Base-by-base conservation (phyloP, 805 yeast species). In the Candida yuanshanica region DNA sequence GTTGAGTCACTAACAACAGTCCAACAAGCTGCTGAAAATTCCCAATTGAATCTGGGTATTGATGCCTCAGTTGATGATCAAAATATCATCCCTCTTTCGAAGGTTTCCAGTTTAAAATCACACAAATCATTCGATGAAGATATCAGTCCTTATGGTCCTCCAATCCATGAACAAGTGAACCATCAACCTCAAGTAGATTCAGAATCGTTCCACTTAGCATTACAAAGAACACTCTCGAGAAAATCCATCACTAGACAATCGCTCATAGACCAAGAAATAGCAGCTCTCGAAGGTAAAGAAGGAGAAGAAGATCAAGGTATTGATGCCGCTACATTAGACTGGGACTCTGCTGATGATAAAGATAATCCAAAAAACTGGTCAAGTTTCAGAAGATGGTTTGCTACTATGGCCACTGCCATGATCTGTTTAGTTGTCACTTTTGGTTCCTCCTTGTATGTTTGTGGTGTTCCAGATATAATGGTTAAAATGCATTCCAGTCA, bases 281-380 rank as follows among this genome's bases (percentile, higher is more conserved):
- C 35, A 9, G 24, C 38, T 10, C 16, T 37, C n/a, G 27, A 24
- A 22, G 16, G 26, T 36, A 10, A 22, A 7, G 38, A 20, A 7
- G 27, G 40, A 7, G 36, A 42, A 14, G 51, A 40, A 8, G 56
- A 53, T 10, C 53, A 48, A 10, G 60, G 53, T 8, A 55, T 66
- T 13, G 73, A 70, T 41, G 69, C 75, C 3, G 49, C 56, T 20
- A 48, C 60, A 4, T 52, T 75, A 43, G 72, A 68, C 20, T 83
- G 86, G 84, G 90, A 83, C 50, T 62, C 69, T 1, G 79, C 79
- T 1, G 69, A 63, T 23, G 90, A 83, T 56, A 68, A 66, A 37
- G 85, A 56, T 21, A 76, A 81, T 55, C 91, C 91, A 10, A 69
- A 68, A 44, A 83, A 82, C 55, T 83, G 89, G 89, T 72, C 85